Base-by-base conservation (phyloP, 306 rosid genomes). In the Lathyrus aphaca region DNA sequence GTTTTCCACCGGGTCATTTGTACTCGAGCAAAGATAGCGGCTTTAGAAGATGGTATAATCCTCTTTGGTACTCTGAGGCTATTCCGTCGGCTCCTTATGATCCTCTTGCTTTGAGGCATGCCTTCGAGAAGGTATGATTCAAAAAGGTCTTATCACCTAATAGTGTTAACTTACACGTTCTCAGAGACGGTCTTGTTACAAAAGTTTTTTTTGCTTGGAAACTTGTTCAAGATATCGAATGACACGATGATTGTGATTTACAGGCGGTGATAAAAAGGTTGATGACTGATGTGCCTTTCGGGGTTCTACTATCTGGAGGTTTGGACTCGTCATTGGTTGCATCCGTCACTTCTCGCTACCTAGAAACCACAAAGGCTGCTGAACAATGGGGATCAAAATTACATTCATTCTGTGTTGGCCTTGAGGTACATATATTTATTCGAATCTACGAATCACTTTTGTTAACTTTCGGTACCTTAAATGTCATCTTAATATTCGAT, bases 211-310 rank as follows among this genome's bases (percentile, higher is more conserved):
- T 29, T 29, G 39, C 0, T 56, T 14, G 39, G 11, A 56, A 13
- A 25, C 18, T 55, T 27, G 2, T 13, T 56, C 1, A 1, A 35
- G 27, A 35, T 59, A 35, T 32, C 0, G 16, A 12, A 14, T 71
- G 38, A 79, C 51, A 10, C 19, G 14, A 8, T 51, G 57, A 54
- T 46, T 74, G 68, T 51, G 23, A 68, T 60, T 70, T 74, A 67
- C 88, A 95, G 96, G 91, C 97, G 37, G 99, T 91, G 49, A 85
- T 86, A 81, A 95, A 95, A 64, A 84, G 99, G 84, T 77, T 91
- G 62, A 95, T 95, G 99, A 95, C 92, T 29, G 99, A 95, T 86
- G 99, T 91, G 69, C 99, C 99, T 42, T 95, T 95, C 0, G 97
- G 99, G 12, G 97, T 95, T 71, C 84, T 95, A 42, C 91, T 95